phyloP scores from a whole-genome alignment of 306 rosid genomes.

The Citrullus colocynthis region DNA sequence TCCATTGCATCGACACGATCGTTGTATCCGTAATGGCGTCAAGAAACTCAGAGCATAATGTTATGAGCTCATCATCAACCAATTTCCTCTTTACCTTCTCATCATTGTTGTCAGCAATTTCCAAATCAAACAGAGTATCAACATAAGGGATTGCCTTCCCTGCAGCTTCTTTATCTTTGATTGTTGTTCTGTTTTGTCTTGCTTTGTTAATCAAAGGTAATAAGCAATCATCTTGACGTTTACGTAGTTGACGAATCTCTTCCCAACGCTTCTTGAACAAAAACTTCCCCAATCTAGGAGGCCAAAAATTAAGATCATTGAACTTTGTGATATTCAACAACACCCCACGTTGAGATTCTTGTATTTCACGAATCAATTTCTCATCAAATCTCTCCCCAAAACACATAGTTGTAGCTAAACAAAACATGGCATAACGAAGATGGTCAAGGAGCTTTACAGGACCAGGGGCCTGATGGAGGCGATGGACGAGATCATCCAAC shows the following conservation, averaged over 20 bases:
- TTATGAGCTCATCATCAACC: background rate
- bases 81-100: background rate
- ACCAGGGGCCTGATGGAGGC: background rate
- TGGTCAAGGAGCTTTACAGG: background rate
- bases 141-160: background rate
- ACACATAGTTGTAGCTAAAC: constrained; percentile 2
- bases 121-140: constrained; percentile 2
- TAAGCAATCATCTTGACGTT: background rate
- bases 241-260: background rate
- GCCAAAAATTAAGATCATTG: background rate
- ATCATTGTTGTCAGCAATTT: background rate
- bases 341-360: constrained; percentile 7
- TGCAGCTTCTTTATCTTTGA: background rate
- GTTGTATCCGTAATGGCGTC: background rate
- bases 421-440: background rate
- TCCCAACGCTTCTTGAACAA: constrained; percentile 1
- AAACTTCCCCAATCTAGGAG: background rate
- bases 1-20: background rate
- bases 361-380: background rate
- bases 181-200: background rate
- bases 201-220: background rate
- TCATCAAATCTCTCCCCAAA: background rate
- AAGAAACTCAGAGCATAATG: constrained; percentile 3
- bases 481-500: background rate
- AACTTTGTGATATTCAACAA: constrained; percentile 1